Conservation (phyloP, 225 moss, liverwort and hornwort species). For the Asterella californica region DNA sequence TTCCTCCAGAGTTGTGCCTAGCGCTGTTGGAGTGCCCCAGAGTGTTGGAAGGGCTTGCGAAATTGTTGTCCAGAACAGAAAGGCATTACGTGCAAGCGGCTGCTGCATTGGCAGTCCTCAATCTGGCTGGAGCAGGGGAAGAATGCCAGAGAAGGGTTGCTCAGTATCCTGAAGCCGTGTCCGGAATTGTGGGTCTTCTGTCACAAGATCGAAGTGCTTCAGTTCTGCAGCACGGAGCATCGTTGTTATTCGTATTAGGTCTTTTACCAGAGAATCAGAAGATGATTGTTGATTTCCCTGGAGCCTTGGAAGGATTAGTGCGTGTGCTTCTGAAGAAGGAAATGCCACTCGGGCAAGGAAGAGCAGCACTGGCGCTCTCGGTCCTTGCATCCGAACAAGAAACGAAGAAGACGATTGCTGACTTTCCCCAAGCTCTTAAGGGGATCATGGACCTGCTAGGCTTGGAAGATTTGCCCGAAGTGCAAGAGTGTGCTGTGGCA, state of each 20-base stretch:
- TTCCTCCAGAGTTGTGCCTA: not conserved
- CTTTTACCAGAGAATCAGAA: slow-evolving; percentile 3
- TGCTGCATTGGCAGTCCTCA: not conserved
- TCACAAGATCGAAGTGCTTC: not conserved
- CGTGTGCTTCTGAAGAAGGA: slow-evolving; percentile 3
- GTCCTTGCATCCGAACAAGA: not conserved
- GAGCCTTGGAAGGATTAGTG: slow-evolving; percentile 24
- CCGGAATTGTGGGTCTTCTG: slow-evolving; percentile 2
- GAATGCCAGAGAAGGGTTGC: slow-evolving; percentile 1
- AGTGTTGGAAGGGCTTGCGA: slow-evolving; percentile 11
- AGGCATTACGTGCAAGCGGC: not conserved
- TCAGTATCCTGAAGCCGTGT: not conserved
- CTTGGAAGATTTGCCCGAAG: slow-evolving; percentile 1
- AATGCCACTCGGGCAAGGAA: not conserved
- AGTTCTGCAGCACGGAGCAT: not conserved
- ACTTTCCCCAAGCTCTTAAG: not conserved
- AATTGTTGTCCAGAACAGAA: not conserved
- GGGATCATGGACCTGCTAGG: not conserved
- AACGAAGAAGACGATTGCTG: not conserved
- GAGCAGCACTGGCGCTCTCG: slow-evolving; percentile 14
- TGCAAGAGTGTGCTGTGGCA: slow-evolving; percentile 11
- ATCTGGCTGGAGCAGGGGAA: not conserved
- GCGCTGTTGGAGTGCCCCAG: not conserved
- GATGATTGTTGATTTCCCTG: slow-evolving; percentile 4
- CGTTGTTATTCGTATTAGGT: slow-evolving; percentile 1